Base-by-base conservation (phyloP, 2,329 filamentous ascomycete species). In the Blastomyces emzantsi region DNA sequence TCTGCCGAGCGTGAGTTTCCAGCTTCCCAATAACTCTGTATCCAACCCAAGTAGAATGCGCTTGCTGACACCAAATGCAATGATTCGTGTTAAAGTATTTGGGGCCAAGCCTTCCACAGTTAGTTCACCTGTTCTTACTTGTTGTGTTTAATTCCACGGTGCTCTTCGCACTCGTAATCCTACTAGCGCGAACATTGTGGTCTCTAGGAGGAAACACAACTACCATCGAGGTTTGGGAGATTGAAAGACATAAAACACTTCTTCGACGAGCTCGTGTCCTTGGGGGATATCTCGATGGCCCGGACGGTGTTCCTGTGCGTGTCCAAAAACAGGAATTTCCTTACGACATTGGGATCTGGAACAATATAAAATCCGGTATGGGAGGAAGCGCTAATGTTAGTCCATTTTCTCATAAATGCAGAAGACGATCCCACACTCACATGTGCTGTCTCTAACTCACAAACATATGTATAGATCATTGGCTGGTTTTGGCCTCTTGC, bases 201-300 rank as follows among this genome's bases (percentile, higher is more conserved):
- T 79, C 78, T 45, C 73, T 87, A 0, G 76, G 78, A 15, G 76
- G 79, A 43, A 87, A 87, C 71, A 82, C 81, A 1, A 87, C 84
- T 1, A 87, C 85, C 0, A 87, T 88, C 65, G 85, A 88, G 71
- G 79, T 81, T 47, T 88, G 85, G 85, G 85, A 82, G 67, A 80
- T 81, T 60, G 80, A 81, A 67, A 70, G 80, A 63, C 80, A 82
- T 64, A 72, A 76, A 47, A 79, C 77, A 3, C 71, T 82, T 5
- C 69, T 81, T 41, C 75, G 78, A 49, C 74, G 79, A 62, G 77
- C 80, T 13, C 74, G 76, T 33, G 73, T 74, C 45, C 78, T 84
- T 25, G 85, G 85, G 0, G 85, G 85, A 6, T 84, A 79, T 64
- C 75, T 88, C 0, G 77, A 84, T 45, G 83, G 80, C 0, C 83